phyloP scores from a whole-genome alignment of 345 rosid species.

The Eucalyptus sp. region DNA sequence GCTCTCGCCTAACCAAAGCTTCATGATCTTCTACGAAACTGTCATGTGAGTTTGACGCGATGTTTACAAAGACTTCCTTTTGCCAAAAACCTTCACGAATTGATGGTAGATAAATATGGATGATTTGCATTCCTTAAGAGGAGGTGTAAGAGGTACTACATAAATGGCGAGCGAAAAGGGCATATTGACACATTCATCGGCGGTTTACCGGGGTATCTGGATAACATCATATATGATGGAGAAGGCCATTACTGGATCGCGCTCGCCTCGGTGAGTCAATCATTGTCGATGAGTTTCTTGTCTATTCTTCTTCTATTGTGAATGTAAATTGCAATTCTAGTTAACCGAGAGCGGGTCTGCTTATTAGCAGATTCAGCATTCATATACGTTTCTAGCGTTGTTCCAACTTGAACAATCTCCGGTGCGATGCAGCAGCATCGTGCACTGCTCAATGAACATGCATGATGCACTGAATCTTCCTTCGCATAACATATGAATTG shows the following conservation, averaged over 20 bases:
- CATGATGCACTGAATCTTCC: background rate
- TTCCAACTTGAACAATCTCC: background rate
- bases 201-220: slow-evolving; percentile 26
- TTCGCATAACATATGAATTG: background rate
- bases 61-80: slow-evolving; percentile 26
- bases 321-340: background rate
- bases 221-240: no score
- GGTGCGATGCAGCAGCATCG: background rate
- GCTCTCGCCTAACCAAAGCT: slow-evolving; percentile 47
- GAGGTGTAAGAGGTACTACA: slow-evolving; percentile 54
- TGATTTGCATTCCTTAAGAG: slow-evolving; percentile 22
- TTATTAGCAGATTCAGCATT: background rate
- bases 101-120: slow-evolving; percentile 2
- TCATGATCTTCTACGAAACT: slow-evolving; percentile 51
- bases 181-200: slow-evolving; percentile 33
- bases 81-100: slow-evolving; percentile 23
- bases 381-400: background rate
- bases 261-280: no score
- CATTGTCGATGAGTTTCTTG: background rate
- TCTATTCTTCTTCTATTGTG: background rate
- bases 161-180: slow-evolving; percentile 37
- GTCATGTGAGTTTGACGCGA: slow-evolving; percentile 18
- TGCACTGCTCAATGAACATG: background rate
- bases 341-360: background rate
- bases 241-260: no score